Evolutionary conservation across 2,329 filamentous ascomycete species (phyloP).

Genomic region (Lecanosticta acicola): DNA sequence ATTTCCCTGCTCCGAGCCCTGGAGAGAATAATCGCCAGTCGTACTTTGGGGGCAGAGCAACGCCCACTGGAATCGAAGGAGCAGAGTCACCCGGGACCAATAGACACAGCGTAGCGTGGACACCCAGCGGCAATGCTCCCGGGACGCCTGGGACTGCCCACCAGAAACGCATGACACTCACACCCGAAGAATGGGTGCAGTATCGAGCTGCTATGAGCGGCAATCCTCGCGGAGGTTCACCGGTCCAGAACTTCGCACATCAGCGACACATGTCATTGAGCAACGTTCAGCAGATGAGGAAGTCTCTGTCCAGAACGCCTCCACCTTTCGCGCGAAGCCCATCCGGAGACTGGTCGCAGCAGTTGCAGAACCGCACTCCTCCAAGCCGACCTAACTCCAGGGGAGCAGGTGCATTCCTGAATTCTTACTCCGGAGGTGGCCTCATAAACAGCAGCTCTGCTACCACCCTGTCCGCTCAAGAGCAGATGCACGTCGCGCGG

Average conservation of each 20-base stretch:
- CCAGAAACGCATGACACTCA: constrained; percentile 51
- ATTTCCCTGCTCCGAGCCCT: constrained; percentile 21
- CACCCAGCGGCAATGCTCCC: constrained; percentile 41
- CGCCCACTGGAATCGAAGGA: constrained; percentile 27
- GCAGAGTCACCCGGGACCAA: constrained; percentile 39
- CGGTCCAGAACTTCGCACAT: constrained; percentile 25
- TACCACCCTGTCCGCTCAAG: constrained; percentile 68
- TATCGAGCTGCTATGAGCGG: constrained; percentile 59
- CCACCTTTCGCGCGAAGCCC: constrained; percentile 40
- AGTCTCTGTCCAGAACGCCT: constrained; percentile 32
- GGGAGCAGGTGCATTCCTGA: constrained; percentile 26
- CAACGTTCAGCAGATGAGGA: constrained; percentile 20
- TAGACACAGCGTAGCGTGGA: constrained; percentile 69
- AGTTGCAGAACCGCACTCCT: constrained; percentile 23
- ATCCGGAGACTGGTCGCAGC: constrained; percentile 43
- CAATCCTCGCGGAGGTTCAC: constrained; percentile 31
- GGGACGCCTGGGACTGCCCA: constrained; percentile 35
- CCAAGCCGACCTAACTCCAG: constrained; percentile 29
- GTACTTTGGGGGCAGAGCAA: constrained; percentile 30
- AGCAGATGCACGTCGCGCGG: constrained; percentile 83
- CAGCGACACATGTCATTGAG: constrained; percentile 22
- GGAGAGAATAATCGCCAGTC: constrained; percentile 28
- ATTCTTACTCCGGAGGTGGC: background rate
- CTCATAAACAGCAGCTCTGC: constrained; percentile 40
- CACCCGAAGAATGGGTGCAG: constrained; percentile 77